These are phyloP conservation scores for Arxiozyma telluris DNA, from an alignment of 1,139 yeast genomes.

Conservation along the genomic window DNA sequence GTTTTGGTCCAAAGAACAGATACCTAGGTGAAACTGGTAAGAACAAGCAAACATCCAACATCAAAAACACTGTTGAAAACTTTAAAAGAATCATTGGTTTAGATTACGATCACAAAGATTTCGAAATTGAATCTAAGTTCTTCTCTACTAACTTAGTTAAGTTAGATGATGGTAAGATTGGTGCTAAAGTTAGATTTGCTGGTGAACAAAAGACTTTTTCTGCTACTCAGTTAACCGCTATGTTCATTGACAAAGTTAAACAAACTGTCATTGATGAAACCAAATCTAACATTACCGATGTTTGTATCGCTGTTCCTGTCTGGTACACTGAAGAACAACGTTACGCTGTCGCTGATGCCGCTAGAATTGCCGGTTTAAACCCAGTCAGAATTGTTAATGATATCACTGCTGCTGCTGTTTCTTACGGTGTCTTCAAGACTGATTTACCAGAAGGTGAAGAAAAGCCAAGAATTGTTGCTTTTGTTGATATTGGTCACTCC, in stretches of 20 bases:
- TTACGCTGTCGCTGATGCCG: slow-evolving; percentile 93
- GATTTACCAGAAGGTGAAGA: slow-evolving; percentile 74
- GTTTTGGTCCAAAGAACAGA: slow-evolving; percentile 84
- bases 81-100: slow-evolving; percentile 87
- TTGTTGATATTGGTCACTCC: slow-evolving; percentile 95
- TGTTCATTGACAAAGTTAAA: slow-evolving; percentile 89
- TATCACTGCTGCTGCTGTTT: slow-evolving; percentile 97
- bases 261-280: slow-evolving; percentile 73
- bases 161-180: slow-evolving; percentile 63
- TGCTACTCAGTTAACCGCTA: slow-evolving; percentile 85
- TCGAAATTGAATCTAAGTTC: slow-evolving; percentile 63
- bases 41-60: slow-evolving; percentile 91
- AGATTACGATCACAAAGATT: slow-evolving; percentile 65
- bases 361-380: slow-evolving; percentile 90
- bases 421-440: slow-evolving; percentile 96
- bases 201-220: slow-evolving; percentile 75
- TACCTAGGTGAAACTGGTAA: slow-evolving; percentile 92
- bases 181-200: slow-evolving; percentile 75
- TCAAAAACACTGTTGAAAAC: slow-evolving; percentile 93
- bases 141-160: slow-evolving; percentile 63
- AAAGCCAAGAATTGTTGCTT: slow-evolving; percentile 82
- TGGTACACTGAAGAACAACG: slow-evolving; percentile 98
- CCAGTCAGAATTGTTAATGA: slow-evolving; percentile 97
- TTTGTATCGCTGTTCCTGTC: slow-evolving; percentile 89
- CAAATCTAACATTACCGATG: slow-evolving; percentile 72